Evolutionary conservation across 2,329 filamentous ascomycete genomes (phyloP).

Genomic region (Penicillium decumbens): DNA sequence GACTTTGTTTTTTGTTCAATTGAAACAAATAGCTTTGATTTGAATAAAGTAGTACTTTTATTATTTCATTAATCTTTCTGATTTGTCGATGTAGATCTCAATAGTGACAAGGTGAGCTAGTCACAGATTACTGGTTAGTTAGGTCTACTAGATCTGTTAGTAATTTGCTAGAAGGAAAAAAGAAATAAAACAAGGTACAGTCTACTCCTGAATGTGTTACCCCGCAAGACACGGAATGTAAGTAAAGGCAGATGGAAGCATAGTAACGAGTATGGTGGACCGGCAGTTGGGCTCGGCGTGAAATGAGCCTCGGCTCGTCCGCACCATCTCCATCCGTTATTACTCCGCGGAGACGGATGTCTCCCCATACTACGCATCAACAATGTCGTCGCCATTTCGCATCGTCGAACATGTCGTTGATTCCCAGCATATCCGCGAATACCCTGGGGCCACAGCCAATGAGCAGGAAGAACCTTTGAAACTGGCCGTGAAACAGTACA

Average conservation of each 20-base stretch:
- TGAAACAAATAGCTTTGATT: no score
- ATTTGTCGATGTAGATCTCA: neutral
- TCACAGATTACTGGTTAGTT: no score
- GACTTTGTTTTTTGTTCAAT: neutral
- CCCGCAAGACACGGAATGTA: neutral
- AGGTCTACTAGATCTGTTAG: no score
- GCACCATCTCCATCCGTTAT: constrained; percentile 1
- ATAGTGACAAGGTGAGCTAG: no score
- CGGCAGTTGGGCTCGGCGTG: constrained; percentile 9
- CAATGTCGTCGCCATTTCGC: constrained; percentile 48
- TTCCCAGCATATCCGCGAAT: constrained; percentile 76
- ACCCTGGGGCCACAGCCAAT: constrained; percentile 64
- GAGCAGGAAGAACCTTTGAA: constrained; percentile 70
- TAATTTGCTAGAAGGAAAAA: no score
- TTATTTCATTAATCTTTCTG: no score
- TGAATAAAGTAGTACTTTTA: no score
- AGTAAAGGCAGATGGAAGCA: neutral
- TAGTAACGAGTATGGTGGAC: neutral
- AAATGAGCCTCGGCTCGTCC: constrained; percentile 9
- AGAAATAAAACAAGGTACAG: no score
- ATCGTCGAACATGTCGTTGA: constrained; percentile 70
- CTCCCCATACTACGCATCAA: neutral
- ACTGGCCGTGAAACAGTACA: constrained; percentile 83
- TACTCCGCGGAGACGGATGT: constrained; percentile 5
- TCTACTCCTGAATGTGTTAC: neutral